Evolutionary conservation across 108 stramenopile species (phyloP), one percentile per base, ranked within the genome.

Genomic region (Asterionellopsis glacialis): DNA sequence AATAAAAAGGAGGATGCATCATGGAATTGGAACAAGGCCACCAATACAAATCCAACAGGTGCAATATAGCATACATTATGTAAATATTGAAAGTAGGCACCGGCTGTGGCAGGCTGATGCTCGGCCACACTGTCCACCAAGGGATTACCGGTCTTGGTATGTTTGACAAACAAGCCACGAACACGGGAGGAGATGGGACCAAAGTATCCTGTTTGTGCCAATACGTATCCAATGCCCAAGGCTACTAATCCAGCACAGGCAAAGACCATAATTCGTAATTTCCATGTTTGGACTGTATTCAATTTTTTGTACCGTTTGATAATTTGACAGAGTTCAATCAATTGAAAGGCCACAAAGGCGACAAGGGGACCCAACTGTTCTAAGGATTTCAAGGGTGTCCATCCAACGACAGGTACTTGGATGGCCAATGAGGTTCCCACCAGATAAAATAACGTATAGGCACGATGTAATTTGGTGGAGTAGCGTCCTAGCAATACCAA

Each of bases 41-140:
- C 68, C 70, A 97, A 81, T 10, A 78, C 83, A 67, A 95, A 92
- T 53, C 98, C 98, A n/a, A 89, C 51, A 12, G 98, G 98, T 13
- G 91, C 89, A 51, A 97, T 45, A 43, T 81, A 71, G 2, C 73
- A 64, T 51, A 90, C 65, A 18, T 74, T 41, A 64, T 90, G 65
- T 38, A 99, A 64, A 65, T 98, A 97, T 66, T 97, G 96, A 64
- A 76, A 89, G 76, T 96, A 99, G 38, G 97, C 91, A 52, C 78
- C 77, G 18, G 77, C 76, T 40, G 75, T 80, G 11, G 98, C 96
- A 13, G 96, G 93, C 83, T 99, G 97, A 82, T 99, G 98, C 87
- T 98, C 98, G 9, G 96, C 93, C 1, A 96, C 95, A 33, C 75
- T 78, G 71, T 94, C 95, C 1, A 97, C 93, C 61, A 97, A 73